Evolutionary conservation across 345 rosid genomes (phyloP).

Genomic region (Arabidopsis arenosa): DNA sequence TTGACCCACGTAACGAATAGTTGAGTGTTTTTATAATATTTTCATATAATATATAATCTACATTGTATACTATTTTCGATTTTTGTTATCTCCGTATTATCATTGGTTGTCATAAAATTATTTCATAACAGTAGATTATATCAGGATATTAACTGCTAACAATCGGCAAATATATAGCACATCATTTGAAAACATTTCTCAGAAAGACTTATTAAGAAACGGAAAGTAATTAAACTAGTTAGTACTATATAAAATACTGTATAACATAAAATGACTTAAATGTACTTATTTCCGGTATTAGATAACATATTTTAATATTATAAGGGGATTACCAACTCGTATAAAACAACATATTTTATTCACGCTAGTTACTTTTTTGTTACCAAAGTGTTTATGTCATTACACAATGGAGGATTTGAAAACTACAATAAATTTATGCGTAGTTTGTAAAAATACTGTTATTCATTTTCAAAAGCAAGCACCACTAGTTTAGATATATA

Average conservation of each 20-base stretch:
- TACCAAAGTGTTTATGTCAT: too few species aligned
- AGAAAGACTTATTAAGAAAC: neutral
- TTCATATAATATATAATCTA: neutral
- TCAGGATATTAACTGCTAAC: constrained; percentile 5
- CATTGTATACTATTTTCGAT: neutral
- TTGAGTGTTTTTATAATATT: neutral
- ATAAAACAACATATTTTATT: too few species aligned
- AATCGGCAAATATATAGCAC: neutral
- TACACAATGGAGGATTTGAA: too few species aligned
- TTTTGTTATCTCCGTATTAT: neutral
- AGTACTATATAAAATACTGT: neutral
- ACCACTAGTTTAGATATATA: too few species aligned
- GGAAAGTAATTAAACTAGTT: constrained; percentile 10
- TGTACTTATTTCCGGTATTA: neutral
- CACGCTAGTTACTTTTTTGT: too few species aligned
- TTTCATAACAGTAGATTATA: constrained; percentile 1
- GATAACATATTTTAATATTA: neutral
- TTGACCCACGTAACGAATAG: constrained; percentile 24
- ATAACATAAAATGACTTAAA: constrained; percentile 11
- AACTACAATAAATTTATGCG: too few species aligned
- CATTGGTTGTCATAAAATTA: too few species aligned
- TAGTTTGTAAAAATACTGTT: too few species aligned
- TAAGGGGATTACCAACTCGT: too few species aligned
- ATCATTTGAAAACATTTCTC: constrained; percentile 5
- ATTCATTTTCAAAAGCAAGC: too few species aligned